Base-by-base conservation (phyloP, 306 rosid species). In the Cucumis cinereus region DNA sequence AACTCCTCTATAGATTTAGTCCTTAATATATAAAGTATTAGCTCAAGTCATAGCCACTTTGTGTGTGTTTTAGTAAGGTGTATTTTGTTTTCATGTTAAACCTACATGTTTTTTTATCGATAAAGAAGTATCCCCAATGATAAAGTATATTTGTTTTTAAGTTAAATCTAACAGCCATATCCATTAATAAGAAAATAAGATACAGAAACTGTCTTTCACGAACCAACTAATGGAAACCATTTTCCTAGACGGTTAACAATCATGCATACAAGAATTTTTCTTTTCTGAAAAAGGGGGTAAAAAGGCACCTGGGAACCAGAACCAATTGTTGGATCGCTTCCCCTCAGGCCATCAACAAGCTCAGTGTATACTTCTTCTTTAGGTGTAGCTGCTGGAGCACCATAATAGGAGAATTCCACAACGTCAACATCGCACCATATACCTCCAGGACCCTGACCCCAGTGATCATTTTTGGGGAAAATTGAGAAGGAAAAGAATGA, bases 381-480 rank as follows among this genome's bases (percentile, higher is more conserved):
- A 49, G 96, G 98, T 50, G 96, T 88, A 79, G 86, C 86, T 20
- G 93, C 99, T 36, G 99, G 99, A 67, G 96, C 94, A 47, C 98
- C 99, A 79, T 78, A 90, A 82, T 95, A 95, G 38, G 98, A 89
- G 89, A 95, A 95, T 82, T 95, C 99, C 78, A 95, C 97, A 78
- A 95, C 98, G 84, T 95, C 99, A 77, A 95, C 98, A 73, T 95
- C 98, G 82, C 99, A 95, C 99, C 99, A 95, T 64, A 95, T 97
- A 72, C 99, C 99, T 81, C 99, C 99, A 24, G 99, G 99, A 64
- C 99, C 99, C 99, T 95, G 84, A 72, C 86, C 79, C 76, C 68
- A 70, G 77, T 73, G 14, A 45, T 69, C 20, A 69, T 45, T 45
- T 69, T 69, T 23, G 75, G 75, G 75, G 57, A 14, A 24, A 45